These are phyloP conservation scores for Eucalyptus virginea DNA, from an alignment of 345 rosid genomes.

Conservation along the genomic window DNA sequence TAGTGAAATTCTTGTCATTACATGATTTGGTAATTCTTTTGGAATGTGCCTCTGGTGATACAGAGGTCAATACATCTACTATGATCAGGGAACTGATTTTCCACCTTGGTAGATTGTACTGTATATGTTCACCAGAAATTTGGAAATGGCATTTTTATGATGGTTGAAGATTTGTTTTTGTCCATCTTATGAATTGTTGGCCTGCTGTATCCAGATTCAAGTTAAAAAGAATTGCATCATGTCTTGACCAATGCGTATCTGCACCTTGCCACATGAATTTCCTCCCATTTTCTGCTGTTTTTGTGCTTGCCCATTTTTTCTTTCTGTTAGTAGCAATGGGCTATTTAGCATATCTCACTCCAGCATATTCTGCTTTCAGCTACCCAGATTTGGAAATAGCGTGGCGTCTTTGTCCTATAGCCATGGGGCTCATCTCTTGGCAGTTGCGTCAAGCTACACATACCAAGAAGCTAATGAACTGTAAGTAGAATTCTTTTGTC, in stretches of 20 bases:
- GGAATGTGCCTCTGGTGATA: neutral
- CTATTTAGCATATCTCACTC: neutral
- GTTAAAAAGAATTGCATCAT: neutral
- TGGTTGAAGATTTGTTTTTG: neutral
- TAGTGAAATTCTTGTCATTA: neutral
- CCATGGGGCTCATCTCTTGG: constrained; percentile 49
- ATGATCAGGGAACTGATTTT: neutral
- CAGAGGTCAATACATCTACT: neutral
- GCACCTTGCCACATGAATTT: neutral
- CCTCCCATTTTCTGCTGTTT: neutral
- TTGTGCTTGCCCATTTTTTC: neutral
- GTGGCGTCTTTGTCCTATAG: constrained; percentile 60
- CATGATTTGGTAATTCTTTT: neutral
- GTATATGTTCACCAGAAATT: neutral
- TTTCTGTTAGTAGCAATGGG: neutral
- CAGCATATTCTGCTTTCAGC: constrained; percentile 21
- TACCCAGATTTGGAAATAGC: constrained; percentile 61
- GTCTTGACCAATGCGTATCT: neutral
- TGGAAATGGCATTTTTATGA: neutral
- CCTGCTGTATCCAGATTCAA: neutral
- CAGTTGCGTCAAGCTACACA: constrained; percentile 63
- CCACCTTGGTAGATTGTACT: neutral
- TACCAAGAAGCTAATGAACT: constrained; percentile 59
- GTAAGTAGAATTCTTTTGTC: constrained; percentile 20
- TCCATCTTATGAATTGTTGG: neutral